Evolutionary conservation across 2,329 filamentous ascomycete species (phyloP).

Genomic region (Aaosphaeria pasadenensis): DNA sequence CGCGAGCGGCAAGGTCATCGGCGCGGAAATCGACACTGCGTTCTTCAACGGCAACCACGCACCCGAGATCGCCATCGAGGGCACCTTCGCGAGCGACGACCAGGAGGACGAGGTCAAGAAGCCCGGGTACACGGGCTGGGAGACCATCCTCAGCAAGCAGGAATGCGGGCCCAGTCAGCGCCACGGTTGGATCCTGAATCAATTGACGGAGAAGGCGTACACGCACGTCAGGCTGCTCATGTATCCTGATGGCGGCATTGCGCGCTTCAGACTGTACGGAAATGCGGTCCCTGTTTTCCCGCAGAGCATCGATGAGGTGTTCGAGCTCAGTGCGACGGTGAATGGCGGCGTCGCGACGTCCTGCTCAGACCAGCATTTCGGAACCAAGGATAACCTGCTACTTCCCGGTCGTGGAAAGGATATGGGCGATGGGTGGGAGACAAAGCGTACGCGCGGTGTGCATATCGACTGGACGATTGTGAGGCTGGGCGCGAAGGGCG

Average conservation of each 20-base stretch:
- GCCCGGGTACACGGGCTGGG: conserved; percentile 54
- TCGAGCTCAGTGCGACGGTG: conserved; percentile 74
- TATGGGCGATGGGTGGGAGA: conserved; percentile 90
- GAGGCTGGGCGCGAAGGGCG: conserved; percentile 64
- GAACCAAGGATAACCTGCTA: conserved; percentile 76
- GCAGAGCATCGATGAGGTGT: conserved; percentile 59
- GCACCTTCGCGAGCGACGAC: conserved; percentile 59
- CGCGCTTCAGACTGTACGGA: conserved; percentile 74
- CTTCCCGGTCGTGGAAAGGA: conserved; percentile 75
- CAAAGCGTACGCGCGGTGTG: conserved; percentile 67
- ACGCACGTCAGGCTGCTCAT: conserved; percentile 79
- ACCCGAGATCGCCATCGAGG: conserved; percentile 74
- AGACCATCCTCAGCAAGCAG: conserved; percentile 65
- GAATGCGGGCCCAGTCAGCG: conserved; percentile 72
- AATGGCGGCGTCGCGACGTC: conserved; percentile 74
- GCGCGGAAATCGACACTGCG: conserved; percentile 76
- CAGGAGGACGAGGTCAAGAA: conserved; percentile 60
- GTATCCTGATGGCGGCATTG: conserved; percentile 84
- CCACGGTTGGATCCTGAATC: conserved; percentile 68
- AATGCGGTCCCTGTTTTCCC: conserved; percentile 75
- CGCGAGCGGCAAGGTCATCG: conserved; percentile 67
- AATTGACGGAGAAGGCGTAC: conserved; percentile 61
- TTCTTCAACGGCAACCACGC: conserved; percentile 83
- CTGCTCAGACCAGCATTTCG: conserved; percentile 83
- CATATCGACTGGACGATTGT: conserved; percentile 83